Evolutionary conservation across 2,329 filamentous ascomycete genomes (phyloP), one percentile per base, ranked within the genome.

Genomic region (Chaetomium sp.): DNA sequence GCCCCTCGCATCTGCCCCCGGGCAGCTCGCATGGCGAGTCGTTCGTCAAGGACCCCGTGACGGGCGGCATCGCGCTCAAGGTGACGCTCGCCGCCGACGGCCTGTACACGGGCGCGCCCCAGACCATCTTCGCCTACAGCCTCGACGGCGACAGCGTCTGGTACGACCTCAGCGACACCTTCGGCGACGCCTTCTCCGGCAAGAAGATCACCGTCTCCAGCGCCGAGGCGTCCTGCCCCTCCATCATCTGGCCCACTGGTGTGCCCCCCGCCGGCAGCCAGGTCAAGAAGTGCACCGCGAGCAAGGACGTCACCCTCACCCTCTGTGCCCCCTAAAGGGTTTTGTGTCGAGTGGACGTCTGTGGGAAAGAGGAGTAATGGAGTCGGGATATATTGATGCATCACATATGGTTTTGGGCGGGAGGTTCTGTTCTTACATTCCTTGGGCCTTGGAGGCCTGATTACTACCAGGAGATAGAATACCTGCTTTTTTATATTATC

Each of bases 91-190:
- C 69, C 1, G 58, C 71, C 29, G 72, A 79, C 66, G 78, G 78
- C 47, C 73, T 80, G 50, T 79, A 72, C 73, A 76, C 73, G 2
- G 77, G 76, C 65, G 73, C 74, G n/a, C 72, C 78, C 27, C 76
- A 80, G 74, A 76, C 75, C 68, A 73, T 75, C 66, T 79, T 76
- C 55, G 78, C 78, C 42, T 79, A 78, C 70, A 78, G 68, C 70
- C 74, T 80, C 35, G 74, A 77, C 57, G 70, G 69, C 60, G 65
- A 49, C 59, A 66, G 65, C 6, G 64, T 80, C 59, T 80, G 75
- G 75, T 80, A 79, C 64, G 78, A 80, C 65, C 69, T 80, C 27
- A 76, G 72, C 69, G 73, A 74, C 65, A 75, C 78, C 19, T 80
- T 79, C 56, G 78, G 78, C n/a, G 73, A 79, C 61, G 69, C 74